Conservation (phyloP, 306 rosid genomes). For the Senna siamea region DNA sequence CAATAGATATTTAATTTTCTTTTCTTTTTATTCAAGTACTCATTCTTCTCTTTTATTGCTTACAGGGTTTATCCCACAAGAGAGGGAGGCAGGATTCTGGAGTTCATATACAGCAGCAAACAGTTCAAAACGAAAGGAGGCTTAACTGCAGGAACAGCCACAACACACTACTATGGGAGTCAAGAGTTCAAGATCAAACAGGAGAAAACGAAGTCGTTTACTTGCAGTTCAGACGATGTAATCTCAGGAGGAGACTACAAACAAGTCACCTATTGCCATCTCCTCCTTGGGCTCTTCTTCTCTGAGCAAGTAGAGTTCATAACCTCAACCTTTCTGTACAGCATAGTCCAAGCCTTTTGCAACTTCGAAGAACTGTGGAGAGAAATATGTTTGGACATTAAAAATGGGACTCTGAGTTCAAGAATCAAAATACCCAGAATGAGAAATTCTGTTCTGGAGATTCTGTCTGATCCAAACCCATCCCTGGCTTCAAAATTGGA, state of each 20-base stretch:
- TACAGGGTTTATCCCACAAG: conserved; percentile 63
- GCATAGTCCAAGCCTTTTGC: conserved; percentile 69
- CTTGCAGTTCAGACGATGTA: conserved; percentile 75
- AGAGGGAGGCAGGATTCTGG: conserved; percentile 67
- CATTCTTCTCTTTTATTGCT: no score
- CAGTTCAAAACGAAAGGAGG: conserved; percentile 71
- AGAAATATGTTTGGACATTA: conserved; percentile 64
- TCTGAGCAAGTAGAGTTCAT: conserved; percentile 70
- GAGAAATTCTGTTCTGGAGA: conserved; percentile 58
- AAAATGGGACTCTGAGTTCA: conserved; percentile 53
- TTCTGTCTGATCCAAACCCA: conserved; percentile 58
- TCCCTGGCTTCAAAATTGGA: conserved; percentile 57
- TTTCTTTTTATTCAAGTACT: no score
- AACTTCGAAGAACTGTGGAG: conserved; percentile 72
- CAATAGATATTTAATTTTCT: no score
- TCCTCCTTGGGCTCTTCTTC: conserved; percentile 76
- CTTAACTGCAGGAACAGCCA: conserved; percentile 63
- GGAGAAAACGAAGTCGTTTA: conserved; percentile 60
- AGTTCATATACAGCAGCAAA: conserved; percentile 76
- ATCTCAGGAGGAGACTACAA: conserved; percentile 78
- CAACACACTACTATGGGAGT: conserved; percentile 70
- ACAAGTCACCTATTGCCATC: conserved; percentile 94
- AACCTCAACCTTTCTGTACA: conserved; percentile 80
- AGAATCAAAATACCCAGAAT: conserved; percentile 53
- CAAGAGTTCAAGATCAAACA: conserved; percentile 75